Evolutionary conservation across 768 basidiomycete species (phyloP).

Genomic region (Psilocybe cubensis): DNA sequence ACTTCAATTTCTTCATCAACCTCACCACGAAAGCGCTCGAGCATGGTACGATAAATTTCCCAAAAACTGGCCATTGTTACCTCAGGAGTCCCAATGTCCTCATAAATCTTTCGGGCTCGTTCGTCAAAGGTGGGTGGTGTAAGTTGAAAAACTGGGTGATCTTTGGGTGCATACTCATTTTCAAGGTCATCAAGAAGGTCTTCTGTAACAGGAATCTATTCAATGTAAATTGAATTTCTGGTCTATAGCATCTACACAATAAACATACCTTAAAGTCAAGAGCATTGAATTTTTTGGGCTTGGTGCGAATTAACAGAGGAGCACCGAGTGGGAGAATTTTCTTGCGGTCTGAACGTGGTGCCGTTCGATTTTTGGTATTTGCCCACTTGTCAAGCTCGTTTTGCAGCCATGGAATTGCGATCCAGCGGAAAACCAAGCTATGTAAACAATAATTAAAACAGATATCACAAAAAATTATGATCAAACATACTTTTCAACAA

Average conservation of each 20-base stretch:
- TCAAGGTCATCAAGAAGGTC: conserved; percentile 24
- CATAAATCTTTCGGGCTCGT: conserved; percentile 22
- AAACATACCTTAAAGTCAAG: conserved; percentile 26
- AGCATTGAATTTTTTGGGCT: conserved; percentile 29
- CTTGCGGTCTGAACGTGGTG: conserved; percentile 27
- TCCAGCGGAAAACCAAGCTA: conserved; percentile 44
- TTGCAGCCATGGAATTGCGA: conserved; percentile 46
- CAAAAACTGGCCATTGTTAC: conserved; percentile 26
- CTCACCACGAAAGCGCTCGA: background rate
- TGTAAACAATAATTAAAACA: background rate
- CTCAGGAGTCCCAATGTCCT: conserved; percentile 22
- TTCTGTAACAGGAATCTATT: conserved; percentile 22
- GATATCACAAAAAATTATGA: background rate
- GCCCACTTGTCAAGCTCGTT: conserved; percentile 35
- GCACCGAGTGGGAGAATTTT: conserved; percentile 44
- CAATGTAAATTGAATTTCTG: background rate
- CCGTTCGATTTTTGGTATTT: conserved; percentile 20
- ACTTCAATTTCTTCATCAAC: too few species aligned
- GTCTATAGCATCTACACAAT: background rate
- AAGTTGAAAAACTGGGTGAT: conserved; percentile 37
- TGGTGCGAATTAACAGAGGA: conserved; percentile 34
- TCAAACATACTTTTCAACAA: conserved; percentile 5
- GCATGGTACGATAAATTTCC: conserved; percentile 7
- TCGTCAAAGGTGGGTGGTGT: conserved; percentile 32
- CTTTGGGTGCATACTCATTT: conserved; percentile 30